Conservation (phyloP, 805 yeast species). For the Kuraishia capsulata region DNA sequence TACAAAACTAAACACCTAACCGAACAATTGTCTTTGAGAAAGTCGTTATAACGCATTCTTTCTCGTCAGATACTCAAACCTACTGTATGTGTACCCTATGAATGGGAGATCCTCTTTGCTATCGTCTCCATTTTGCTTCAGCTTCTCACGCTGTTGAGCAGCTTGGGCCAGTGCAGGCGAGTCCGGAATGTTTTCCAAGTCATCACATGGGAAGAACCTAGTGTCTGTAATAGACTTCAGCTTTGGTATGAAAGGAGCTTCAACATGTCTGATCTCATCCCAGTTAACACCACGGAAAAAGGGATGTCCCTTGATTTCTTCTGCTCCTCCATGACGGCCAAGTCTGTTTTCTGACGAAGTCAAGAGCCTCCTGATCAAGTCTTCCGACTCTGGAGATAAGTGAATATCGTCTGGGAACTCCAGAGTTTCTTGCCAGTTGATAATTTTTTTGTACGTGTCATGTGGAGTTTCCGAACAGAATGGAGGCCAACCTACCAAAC, state of each 20-base stretch:
- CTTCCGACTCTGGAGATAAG: slow-evolving; percentile 81
- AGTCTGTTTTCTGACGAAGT: slow-evolving; percentile 73
- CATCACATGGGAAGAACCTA: slow-evolving; percentile 96
- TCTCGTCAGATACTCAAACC: slow-evolving; percentile 86
- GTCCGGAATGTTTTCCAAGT: slow-evolving; percentile 89
- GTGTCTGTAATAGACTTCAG: slow-evolving; percentile 91
- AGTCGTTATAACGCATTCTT: slow-evolving; percentile 53
- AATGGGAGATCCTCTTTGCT: slow-evolving; percentile 88
- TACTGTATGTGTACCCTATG: slow-evolving; percentile 92
- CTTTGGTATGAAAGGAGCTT: slow-evolving; percentile 91
- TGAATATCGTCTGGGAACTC: slow-evolving; percentile 90
- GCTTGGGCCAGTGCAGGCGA: slow-evolving; percentile 68
- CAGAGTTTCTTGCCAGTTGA: slow-evolving; percentile 84
- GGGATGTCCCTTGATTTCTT: slow-evolving; percentile 83
- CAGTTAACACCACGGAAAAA: slow-evolving; percentile 95
- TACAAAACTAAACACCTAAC: too few species aligned
- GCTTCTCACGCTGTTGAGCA: slow-evolving; percentile 51
- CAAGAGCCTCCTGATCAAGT: slow-evolving; percentile 66
- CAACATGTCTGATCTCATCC: slow-evolving; percentile 79
- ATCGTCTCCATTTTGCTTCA: slow-evolving; percentile 33
- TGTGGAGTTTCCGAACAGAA: slow-evolving; percentile 93
- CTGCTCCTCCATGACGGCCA: slow-evolving; percentile 88
- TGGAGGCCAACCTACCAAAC: slow-evolving; percentile 96
- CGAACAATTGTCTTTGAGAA: too few species aligned
- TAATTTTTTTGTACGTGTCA: slow-evolving; percentile 84